Base-by-base conservation (phyloP, 1,284 basidiomycete species). In the Coniophora puteana region DNA sequence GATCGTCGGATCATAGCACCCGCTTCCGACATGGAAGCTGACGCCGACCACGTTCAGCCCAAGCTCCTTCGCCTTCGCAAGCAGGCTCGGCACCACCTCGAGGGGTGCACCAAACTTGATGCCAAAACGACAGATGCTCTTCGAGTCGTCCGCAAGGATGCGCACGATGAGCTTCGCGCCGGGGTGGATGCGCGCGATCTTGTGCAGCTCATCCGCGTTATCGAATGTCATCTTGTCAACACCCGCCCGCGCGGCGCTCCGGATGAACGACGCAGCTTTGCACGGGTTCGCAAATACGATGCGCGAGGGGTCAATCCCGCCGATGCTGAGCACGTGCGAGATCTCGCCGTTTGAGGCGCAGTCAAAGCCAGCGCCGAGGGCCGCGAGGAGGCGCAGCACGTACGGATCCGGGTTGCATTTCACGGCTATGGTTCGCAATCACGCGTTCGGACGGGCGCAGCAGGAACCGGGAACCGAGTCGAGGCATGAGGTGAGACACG, bases 241-340 rank as follows among this genome's bases (percentile, higher is more conserved):
- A 18, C 87, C 85, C 21, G 74, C 66, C 50, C 76, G 78, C 26
- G 82, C 81, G 11, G 96, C 90, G 51, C 83, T 81, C 43, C 93
- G 89, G 51, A 99, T 80, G 67, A 96, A 97, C 7, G 92, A 95
- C 7, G 81, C 76, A 1, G 95, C 92, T 70, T 99, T 99, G 84
- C 95, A 99, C 0, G 96, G 96, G 68, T 99, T 99, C 52, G 96
- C 96, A 60, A 94, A 99, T 59, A 99, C 93, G 72, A 99, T 90
- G 45, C 89, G 79, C 14, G 74, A 72, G 2, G 93, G 83, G 43
- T 76, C 71, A 43, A 89, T 68, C 17, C 77, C 79, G 21, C 83
- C 87, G 10, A 95, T 65, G 18, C 72, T 69, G 21, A 98, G 74
- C 10, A 99, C 86, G 47, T 81, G 77, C 20, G 80, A 72, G 54